Conservation (phyloP, 1,139 yeast genomes). For the Nakaseomyces uthaithaninus region DNA sequence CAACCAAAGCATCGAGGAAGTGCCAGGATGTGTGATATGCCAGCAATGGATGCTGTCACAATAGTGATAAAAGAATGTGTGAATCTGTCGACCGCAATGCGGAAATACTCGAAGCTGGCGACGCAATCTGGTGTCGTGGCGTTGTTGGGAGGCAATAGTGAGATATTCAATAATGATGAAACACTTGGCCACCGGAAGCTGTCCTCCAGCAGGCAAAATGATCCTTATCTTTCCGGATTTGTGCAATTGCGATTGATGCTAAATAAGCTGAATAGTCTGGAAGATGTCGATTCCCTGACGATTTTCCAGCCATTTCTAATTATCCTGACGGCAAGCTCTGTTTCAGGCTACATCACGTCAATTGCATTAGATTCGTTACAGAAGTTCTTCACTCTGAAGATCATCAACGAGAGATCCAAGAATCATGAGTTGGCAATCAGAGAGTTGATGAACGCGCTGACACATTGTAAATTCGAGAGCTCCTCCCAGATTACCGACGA, state of each 20-base stretch:
- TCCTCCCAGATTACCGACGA: conserved; percentile 92
- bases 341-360: conserved; percentile 80
- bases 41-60: conserved; percentile 64
- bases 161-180: conserved; percentile 33
- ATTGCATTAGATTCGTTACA: conserved; percentile 70
- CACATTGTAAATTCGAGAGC: conserved; percentile 94
- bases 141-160: conserved; percentile 51
- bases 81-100: conserved; percentile 80
- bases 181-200: conserved; percentile 8
- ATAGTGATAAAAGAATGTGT: conserved; percentile 85
- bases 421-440: conserved; percentile 43
- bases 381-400: conserved; percentile 56
- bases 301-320: conserved; percentile 77
- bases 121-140: conserved; percentile 81
- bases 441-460: conserved; percentile 60
- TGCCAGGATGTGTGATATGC: neutral
- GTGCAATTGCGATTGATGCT: conserved; percentile 65
- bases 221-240: conserved; percentile 71
- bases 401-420: conserved; percentile 39
- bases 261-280: conserved; percentile 45
- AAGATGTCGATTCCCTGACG: conserved; percentile 58
- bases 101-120: conserved; percentile 43
- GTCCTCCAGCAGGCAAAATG: conserved; percentile 40
- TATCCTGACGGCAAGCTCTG: conserved; percentile 72
- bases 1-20: neutral